Evolutionary conservation across 2,329 filamentous ascomycete genomes (phyloP).

Genomic region (Trichoderma atrobrunneum): DNA sequence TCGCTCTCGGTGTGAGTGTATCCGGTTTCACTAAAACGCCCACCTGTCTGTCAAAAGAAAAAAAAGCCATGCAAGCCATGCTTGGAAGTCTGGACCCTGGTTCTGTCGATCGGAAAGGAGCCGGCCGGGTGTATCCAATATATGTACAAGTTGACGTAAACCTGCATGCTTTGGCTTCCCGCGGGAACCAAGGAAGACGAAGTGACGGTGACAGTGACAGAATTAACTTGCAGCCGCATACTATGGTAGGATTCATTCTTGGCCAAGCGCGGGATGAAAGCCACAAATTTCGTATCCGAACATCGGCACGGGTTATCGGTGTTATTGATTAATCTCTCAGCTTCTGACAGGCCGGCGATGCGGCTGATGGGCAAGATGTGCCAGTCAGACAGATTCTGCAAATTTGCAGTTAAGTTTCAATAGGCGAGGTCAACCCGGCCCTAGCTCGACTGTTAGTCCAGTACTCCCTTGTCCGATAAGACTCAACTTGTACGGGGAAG

Average conservation of each 20-base stretch:
- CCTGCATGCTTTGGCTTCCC: not conserved
- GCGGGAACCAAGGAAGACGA: not conserved
- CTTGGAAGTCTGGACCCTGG: not conserved
- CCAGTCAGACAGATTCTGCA: not conserved
- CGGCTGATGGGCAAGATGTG: not conserved
- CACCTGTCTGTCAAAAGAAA: not conserved
- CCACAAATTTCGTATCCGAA: not conserved
- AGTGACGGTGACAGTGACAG: not conserved
- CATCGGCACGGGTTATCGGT: not conserved
- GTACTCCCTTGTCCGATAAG: not conserved
- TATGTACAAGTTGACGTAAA: not conserved
- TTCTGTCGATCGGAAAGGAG: not conserved
- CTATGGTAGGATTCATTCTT: not conserved
- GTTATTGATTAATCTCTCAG: not conserved
- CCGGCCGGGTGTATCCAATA: not conserved
- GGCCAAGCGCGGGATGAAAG: not conserved
- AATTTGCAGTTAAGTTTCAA: not conserved
- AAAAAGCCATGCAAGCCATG: not conserved
- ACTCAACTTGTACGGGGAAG: not conserved
- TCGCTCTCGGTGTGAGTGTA: not conserved
- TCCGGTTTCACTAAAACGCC: conserved; percentile 7
- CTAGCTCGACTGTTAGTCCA: not conserved
- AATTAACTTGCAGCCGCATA: not conserved
- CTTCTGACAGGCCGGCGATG: not conserved
- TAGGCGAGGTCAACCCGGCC: not conserved